Base-by-base conservation (phyloP, 345 rosid species). In the Sisymbrium irio region DNA sequence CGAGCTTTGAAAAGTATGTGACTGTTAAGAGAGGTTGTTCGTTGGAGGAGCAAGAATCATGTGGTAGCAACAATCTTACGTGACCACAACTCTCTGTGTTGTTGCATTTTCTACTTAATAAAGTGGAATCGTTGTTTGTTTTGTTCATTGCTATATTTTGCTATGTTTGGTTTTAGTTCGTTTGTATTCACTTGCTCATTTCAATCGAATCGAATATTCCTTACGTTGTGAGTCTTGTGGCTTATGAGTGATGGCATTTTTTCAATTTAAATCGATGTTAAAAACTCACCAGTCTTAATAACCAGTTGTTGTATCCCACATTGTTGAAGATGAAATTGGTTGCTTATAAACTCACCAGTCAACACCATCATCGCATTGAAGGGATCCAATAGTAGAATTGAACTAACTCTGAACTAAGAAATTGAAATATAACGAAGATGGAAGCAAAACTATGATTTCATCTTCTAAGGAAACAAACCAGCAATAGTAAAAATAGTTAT, bases 1-100 rank as follows among this genome's bases (percentile, higher is more conserved):
- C 96, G 19, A 93, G 95, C 69, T 82, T 93, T 64, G 94, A 89
- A 62, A 91, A 84, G 78, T 93, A 93, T 63, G 92, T 93, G 22
- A 93, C 96, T 0, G 77, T 87, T 39, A 85, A 80, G 77, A 84
- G 97, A 65, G 85, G 86, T 44, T 45, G 86, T 53, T 50, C 67
- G 25, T 79, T 74, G 46, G 84, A 72, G 9, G 87, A 79, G 30
- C 86, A 85, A 65, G 98, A 93, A 73, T 93, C 97, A 42, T 86
- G 91, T 1, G 97, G 92, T 11, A 93, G 98, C 80, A 91, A 93
- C 80, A 93, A 92, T 81, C 62, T 82, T 64, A 82, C 56, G 6
- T 14, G 62, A 80, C n/a, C 53, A n/a, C n/a, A n/a, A n/a, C n/a
- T n/a, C n/a, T n/a, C n/a, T n/a, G n/a, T n/a, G n/a, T n/a, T n/a